Evolutionary conservation across 1,284 basidiomycete genomes (phyloP).

Genomic region (Fomitopsis schrenkii): DNA sequence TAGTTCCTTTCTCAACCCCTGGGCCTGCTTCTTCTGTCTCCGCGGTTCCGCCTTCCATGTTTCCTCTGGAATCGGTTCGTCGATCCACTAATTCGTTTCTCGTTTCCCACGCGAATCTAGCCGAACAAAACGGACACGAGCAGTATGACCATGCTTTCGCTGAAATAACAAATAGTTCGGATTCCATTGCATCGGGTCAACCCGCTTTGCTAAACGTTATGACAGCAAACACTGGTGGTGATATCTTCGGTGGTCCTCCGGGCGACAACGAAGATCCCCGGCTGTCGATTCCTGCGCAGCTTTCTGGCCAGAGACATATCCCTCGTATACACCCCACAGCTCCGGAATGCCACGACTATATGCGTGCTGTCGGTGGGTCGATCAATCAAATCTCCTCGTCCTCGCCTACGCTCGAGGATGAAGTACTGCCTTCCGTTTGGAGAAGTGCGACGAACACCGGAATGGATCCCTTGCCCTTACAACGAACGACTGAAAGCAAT

Average conservation of each 20-base stretch:
- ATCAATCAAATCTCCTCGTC: too few species aligned
- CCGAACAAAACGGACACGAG: not conserved
- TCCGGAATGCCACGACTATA: not conserved
- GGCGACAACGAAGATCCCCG: too few species aligned
- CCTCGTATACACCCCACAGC: not conserved
- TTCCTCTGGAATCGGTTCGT: not conserved
- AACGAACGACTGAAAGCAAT: not conserved
- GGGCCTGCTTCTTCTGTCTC: constrained; percentile 26
- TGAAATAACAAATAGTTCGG: not conserved
- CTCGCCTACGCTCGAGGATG: too few species aligned
- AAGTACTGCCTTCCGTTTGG: too few species aligned
- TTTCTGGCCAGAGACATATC: not conserved
- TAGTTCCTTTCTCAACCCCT: constrained; percentile 33
- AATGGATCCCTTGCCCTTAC: not conserved
- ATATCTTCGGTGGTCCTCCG: too few species aligned
- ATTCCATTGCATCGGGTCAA: not conserved
- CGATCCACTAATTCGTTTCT: too few species aligned
- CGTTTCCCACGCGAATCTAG: not conserved
- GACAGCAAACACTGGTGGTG: too few species aligned
- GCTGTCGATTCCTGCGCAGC: too few species aligned
- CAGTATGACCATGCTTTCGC: too few species aligned
- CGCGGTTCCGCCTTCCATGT: not conserved
- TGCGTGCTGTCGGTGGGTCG: constrained; percentile 18
- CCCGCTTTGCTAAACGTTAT: too few species aligned
- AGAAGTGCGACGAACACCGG: too few species aligned